A percentile compares a stretch with the other conserved stretches of the same genome.
phyloP scores from a whole-genome alignment of 306 rosid species.

The Malus asiatica region DNA sequence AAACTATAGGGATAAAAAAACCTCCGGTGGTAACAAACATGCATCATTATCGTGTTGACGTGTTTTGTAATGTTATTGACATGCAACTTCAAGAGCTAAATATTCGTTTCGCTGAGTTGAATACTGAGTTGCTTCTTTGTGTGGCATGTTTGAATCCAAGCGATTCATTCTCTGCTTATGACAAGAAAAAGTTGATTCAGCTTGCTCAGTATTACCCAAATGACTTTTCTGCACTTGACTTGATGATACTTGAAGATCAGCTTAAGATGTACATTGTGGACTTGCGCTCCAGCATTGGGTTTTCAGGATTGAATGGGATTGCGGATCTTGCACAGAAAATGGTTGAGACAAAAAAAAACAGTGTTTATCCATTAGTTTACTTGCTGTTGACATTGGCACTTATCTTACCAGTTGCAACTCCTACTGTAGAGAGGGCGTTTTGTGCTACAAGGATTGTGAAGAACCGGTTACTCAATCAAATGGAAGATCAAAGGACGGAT shows the following conservation, averaged over 20 bases:
- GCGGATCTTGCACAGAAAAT: background rate
- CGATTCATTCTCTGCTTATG: background rate
- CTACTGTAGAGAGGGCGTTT: background rate
- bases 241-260: background rate
- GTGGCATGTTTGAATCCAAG: background rate
- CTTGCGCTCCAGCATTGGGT: background rate
- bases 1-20: background rate
- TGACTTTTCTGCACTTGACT: background rate
- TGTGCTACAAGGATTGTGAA: background rate
- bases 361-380: background rate
- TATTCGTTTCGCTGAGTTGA: background rate
- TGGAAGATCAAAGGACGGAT: background rate
- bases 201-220: background rate
- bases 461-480: background rate
- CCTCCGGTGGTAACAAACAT: background rate
- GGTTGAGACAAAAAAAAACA: background rate
- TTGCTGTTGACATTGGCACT: background rate
- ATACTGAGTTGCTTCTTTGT: slow-evolving; percentile 7
- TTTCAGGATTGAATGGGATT: background rate
- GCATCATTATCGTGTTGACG: background rate
- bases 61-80: slow-evolving; percentile 4
- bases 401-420: background rate
- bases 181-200: background rate
- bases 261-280: slow-evolving; percentile 3
- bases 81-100: slow-evolving; percentile 12